Conservation (phyloP, 1,284 basidiomycete species). For the Exobasidium cylindrosporum region DNA sequence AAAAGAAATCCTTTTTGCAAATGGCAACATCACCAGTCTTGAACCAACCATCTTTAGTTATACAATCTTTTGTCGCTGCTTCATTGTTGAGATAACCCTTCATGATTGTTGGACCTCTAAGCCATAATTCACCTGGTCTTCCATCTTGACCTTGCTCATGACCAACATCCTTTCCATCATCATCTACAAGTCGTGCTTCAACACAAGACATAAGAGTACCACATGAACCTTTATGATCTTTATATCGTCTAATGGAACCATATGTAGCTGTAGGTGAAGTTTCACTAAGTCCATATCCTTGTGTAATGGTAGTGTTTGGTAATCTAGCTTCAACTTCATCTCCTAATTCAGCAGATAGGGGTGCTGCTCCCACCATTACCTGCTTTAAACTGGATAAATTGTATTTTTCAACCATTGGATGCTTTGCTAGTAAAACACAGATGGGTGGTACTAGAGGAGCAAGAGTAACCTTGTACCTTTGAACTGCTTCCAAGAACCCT, state of each 20-base stretch:
- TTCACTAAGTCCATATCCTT: constrained; percentile 72
- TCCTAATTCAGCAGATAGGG: constrained; percentile 67
- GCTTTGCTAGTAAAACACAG: constrained; percentile 70
- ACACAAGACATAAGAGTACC: constrained; percentile 75
- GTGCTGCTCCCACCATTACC: constrained; percentile 76
- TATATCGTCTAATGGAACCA: constrained; percentile 27
- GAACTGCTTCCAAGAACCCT: constrained; percentile 67
- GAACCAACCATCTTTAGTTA: constrained; percentile 59
- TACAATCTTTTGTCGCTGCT: constrained; percentile 62
- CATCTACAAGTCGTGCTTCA: constrained; percentile 69
- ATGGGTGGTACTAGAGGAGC: constrained; percentile 79
- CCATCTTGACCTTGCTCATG: constrained; percentile 60
- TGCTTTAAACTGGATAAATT: constrained; percentile 66
- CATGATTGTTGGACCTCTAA: constrained; percentile 72
- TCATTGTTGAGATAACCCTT: constrained; percentile 64
- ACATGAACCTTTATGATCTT: constrained; percentile 47
- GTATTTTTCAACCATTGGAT: constrained; percentile 71
- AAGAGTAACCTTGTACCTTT: constrained; percentile 66
- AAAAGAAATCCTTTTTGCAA: constrained; percentile 26
- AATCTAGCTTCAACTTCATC: constrained; percentile 63
- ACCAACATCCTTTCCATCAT: constrained; percentile 56
- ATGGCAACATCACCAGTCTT: constrained; percentile 47
- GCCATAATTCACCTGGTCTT: constrained; percentile 74
- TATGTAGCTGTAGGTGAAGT: constrained; percentile 64
- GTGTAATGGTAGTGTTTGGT: constrained; percentile 40